phyloP scores from a whole-genome alignment of 129 eudicot species.

The Tagetes erecta region DNA sequence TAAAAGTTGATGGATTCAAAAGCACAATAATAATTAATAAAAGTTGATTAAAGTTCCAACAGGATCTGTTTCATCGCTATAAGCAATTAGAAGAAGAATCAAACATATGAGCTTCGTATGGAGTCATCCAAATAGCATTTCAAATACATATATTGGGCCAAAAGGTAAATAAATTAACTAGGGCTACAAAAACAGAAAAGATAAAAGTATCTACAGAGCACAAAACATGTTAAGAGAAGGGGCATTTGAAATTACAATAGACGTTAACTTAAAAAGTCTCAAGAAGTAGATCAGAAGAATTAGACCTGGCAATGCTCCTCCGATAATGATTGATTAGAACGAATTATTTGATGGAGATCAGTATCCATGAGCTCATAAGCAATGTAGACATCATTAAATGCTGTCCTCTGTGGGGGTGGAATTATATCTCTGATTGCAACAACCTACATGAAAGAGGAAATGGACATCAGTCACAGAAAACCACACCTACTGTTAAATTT shows the following conservation, averaged over 20 bases:
- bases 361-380: conserved; percentile 92
- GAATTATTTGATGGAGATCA: conserved; percentile 88
- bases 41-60: no score
- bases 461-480: conserved; percentile 20
- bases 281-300: conserved; percentile 20
- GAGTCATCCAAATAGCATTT: conserved; percentile 6
- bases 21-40: not conserved
- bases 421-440: conserved; percentile 85
- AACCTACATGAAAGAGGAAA: conserved; percentile 50
- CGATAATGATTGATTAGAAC: conserved; percentile 73
- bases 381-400: conserved; percentile 82
- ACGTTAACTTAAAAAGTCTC: conserved; percentile 17
- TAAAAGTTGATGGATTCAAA: not conserved
- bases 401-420: conserved; percentile 71
- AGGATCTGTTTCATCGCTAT: conserved; percentile 1
- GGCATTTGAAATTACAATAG: conserved; percentile 8
- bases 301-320: conserved; percentile 93
- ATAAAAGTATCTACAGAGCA: not conserved
- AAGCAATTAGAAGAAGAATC: conserved; percentile 9
- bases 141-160: conserved; percentile 6
- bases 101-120: conserved; percentile 3
- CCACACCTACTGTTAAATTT: conserved; percentile 13
- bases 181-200: conserved; percentile 8
- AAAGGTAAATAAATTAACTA: not conserved
- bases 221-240: conserved; percentile 3